Base-by-base conservation (phyloP, 306 rosid genomes). In the Inga oerstediana region DNA sequence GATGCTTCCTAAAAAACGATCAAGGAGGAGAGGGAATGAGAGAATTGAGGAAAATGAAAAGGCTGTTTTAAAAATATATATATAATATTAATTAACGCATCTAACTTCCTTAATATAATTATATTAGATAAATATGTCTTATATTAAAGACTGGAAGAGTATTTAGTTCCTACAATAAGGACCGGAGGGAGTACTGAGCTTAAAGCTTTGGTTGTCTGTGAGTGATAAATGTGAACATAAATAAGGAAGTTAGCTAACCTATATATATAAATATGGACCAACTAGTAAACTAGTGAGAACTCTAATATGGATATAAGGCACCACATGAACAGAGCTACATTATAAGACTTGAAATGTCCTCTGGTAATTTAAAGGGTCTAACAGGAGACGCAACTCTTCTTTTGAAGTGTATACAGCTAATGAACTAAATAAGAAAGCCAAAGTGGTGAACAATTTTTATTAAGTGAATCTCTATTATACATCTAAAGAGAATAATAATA, bases 371-470 rank as follows among this genome's bases (percentile, higher is more conserved):
- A 52, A 52, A 54, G 27, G 27, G 65, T 22, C 35, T 27, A 24
- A 62, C 4, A 62, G 1, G 20, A 65, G 20, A 65, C 0, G 30
- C 4, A 34, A 32, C 9, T 65, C 43, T 8, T 15, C 41, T 34
- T 34, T 66, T 34, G 45, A 67, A 66, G 45, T 67, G 22, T 16
- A 4, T 8, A 8, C 17, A 30, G 14, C 10, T 67, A 61, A 14
- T 75, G 73, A 44, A 79, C 20, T n/a, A 27, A 71, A 64, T 46
- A 34, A 30, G 80, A 34, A 77, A 56, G 30, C 69, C 69, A 24
- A 49, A 39, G 67, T 24, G 74, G 70, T 35, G 51, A 14, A 45
- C n/a, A 44, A 44, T 72, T 44, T 10, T 20, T 22, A 5, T 49
- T 3, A 30, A 15, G 37, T 30, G 43, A 51, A 48, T n/a, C 19